phyloP scores from a whole-genome alignment of 257 asterid species.

The Linaria vulgaris region DNA sequence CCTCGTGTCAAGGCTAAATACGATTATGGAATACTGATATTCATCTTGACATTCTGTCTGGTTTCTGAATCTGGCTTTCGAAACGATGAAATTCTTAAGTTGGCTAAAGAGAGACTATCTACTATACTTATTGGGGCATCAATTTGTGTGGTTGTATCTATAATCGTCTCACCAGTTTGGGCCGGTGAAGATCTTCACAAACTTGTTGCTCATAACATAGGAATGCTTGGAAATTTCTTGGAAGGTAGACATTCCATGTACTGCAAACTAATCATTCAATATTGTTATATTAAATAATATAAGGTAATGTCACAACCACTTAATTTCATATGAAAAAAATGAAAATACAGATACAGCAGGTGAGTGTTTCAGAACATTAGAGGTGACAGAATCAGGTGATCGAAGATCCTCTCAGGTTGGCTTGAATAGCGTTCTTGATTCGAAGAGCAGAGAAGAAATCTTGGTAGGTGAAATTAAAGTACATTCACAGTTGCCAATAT shows the following conservation, averaged over 20 bases:
- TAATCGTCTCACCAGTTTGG: conserved; percentile 68
- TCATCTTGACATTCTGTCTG: conserved; percentile 68
- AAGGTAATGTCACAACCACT: neutral
- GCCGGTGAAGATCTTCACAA: conserved; percentile 79
- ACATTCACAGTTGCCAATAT: no score
- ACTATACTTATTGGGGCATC: conserved; percentile 66
- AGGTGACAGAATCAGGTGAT: conserved; percentile 18
- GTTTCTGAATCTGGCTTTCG: conserved; percentile 65
- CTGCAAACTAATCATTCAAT: neutral
- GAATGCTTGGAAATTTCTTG: conserved; percentile 53
- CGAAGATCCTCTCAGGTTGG: conserved; percentile 29
- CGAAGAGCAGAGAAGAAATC: conserved; percentile 59
- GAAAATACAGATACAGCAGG: conserved; percentile 44
- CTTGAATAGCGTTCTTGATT: conserved; percentile 53
- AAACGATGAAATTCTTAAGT: conserved; percentile 44
- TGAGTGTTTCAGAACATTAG: conserved; percentile 39
- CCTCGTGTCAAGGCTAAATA: conserved; percentile 77
- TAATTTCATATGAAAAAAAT: neutral
- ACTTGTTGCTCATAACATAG: conserved; percentile 50
- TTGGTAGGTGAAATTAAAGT: conserved; percentile 57
- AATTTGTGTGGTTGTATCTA: conserved; percentile 52
- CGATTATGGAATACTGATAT: conserved; percentile 70
- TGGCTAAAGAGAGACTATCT: conserved; percentile 54
- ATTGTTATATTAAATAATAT: neutral
- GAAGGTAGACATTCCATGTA: conserved; percentile 40